These are phyloP conservation scores for Aphanomyces astaci DNA, from an alignment of 352 stramenopile species.

Conservation along the genomic window DNA sequence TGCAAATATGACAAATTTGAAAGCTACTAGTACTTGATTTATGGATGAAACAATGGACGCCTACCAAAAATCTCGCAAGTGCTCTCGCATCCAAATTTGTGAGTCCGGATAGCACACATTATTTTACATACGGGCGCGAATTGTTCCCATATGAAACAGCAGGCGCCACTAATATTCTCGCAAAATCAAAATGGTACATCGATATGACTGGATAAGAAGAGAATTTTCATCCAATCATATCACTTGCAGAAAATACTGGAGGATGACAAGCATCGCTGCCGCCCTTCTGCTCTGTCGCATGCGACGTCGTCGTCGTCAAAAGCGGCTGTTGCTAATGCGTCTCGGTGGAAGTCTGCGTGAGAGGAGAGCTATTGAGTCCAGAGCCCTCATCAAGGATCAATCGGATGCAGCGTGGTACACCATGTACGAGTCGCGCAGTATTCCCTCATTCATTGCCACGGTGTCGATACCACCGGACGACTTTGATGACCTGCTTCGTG, in stretches of 20 bases:
- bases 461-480: neutral
- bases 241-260: neutral
- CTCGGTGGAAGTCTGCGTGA: neutral
- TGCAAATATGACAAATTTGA: too few relatives aligned
- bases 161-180: neutral
- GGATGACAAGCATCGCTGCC: neutral
- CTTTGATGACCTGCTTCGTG: neutral
- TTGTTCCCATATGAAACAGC: neutral
- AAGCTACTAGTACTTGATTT: too few relatives aligned
- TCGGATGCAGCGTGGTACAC: neutral
- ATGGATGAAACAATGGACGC: too few relatives aligned
- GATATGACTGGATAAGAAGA: neutral
- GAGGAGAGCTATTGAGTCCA: neutral
- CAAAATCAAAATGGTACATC: neutral
- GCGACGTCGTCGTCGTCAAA: neutral
- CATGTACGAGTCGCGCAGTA: neutral
- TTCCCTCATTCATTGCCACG: neutral
- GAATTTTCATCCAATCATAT: neutral
- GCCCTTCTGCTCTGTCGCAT: neutral
- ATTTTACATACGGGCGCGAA: neutral
- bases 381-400: neutral
- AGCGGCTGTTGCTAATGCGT: too few relatives aligned
- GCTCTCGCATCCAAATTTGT: too few relatives aligned
- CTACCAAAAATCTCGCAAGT: too few relatives aligned
- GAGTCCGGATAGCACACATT: neutral